Percentiles rank a stretch among this genome's conserved stretches.
Conservation (phyloP, 352 stramenopile species). For the Pythium angustatum region DNA sequence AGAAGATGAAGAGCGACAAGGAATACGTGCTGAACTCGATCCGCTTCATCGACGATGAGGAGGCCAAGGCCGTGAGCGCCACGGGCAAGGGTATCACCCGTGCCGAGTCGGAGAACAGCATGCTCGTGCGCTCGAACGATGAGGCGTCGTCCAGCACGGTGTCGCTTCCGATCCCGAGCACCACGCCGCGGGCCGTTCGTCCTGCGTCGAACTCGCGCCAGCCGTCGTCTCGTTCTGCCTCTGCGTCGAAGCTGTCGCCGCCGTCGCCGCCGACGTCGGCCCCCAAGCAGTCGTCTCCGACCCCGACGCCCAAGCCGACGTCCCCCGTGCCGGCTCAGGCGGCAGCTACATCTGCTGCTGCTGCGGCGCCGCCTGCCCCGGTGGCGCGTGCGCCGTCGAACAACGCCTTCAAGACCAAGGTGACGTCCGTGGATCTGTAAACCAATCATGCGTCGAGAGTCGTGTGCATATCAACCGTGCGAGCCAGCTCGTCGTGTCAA, state of each 20-base stretch:
- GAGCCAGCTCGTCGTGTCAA: background rate
- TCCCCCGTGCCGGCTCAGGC: background rate
- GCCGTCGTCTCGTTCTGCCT: conserved; percentile 17
- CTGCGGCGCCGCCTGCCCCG: conserved; percentile 14
- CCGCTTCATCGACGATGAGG: conserved; percentile 88
- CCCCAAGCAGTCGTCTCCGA: conserved; percentile 3
- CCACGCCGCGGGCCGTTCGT: conserved; percentile 27
- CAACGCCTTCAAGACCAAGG: conserved; percentile 27
- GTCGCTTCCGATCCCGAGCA: conserved; percentile 12
- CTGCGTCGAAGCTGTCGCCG: conserved; percentile 7
- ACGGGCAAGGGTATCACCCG: conserved; percentile 67
- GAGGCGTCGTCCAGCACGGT: conserved; percentile 16
- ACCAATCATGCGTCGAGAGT: conserved; percentile 8
- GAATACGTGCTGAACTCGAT: conserved; percentile 90
- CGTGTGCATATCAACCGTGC: conserved; percentile 19
- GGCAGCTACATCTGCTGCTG: background rate
- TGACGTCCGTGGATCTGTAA: conserved; percentile 29
- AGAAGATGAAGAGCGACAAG: conserved; percentile 89
- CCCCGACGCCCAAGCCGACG: conserved; percentile 1
- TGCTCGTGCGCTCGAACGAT: conserved; percentile 33
- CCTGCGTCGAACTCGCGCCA: conserved; percentile 19
- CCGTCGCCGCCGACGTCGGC: conserved; percentile 8
- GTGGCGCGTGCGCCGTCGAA: conserved; percentile 24
- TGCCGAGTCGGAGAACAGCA: conserved; percentile 56
- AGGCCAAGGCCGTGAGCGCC: conserved; percentile 84